phyloP scores from a whole-genome alignment of 108 stramenopile genomes.

The Craspedostauros australis region DNA sequence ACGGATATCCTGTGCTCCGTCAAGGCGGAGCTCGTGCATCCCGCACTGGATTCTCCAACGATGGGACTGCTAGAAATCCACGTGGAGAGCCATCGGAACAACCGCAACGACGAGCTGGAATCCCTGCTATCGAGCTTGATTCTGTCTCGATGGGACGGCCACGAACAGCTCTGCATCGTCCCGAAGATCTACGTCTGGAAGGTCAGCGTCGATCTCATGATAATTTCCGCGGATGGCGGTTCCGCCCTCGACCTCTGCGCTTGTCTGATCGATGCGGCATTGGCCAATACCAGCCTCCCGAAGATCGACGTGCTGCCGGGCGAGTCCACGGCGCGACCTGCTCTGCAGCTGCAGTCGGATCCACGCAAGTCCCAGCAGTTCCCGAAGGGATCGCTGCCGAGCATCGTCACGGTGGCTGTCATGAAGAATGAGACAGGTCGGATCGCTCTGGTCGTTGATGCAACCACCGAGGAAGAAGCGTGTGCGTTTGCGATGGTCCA shows the following conservation, averaged over 20 bases:
- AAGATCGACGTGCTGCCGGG: constrained; percentile 17
- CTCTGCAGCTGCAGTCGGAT: constrained; percentile 45
- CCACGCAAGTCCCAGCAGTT: constrained; percentile 37
- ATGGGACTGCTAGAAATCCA: constrained; percentile 50
- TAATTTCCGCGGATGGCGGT: constrained; percentile 53
- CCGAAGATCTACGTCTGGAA: constrained; percentile 62
- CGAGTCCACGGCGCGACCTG: constrained; percentile 7
- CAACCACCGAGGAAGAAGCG: constrained; percentile 56
- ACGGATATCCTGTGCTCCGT: constrained; percentile 63
- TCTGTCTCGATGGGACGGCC: constrained; percentile 33
- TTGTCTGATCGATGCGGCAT: constrained; percentile 49
- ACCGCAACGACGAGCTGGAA: constrained; percentile 30
- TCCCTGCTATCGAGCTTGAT: constrained; percentile 44
- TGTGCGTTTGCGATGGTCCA: constrained; percentile 54
- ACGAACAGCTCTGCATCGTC: constrained; percentile 33
- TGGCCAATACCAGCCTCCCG: constrained; percentile 46
- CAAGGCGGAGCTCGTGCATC: constrained; percentile 62
- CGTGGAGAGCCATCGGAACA: constrained; percentile 44
- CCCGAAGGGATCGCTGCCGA: constrained; percentile 38
- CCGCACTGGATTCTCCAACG: constrained; percentile 34
- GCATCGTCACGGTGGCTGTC: constrained; percentile 50
- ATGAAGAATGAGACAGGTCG: constrained; percentile 11
- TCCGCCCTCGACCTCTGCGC: constrained; percentile 47
- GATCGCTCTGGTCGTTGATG: constrained; percentile 49
- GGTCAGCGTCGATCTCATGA: constrained; percentile 50